Conservation (phyloP, 2,329 filamentous ascomycete species). For the Coniochaeta ligniaria region DNA sequence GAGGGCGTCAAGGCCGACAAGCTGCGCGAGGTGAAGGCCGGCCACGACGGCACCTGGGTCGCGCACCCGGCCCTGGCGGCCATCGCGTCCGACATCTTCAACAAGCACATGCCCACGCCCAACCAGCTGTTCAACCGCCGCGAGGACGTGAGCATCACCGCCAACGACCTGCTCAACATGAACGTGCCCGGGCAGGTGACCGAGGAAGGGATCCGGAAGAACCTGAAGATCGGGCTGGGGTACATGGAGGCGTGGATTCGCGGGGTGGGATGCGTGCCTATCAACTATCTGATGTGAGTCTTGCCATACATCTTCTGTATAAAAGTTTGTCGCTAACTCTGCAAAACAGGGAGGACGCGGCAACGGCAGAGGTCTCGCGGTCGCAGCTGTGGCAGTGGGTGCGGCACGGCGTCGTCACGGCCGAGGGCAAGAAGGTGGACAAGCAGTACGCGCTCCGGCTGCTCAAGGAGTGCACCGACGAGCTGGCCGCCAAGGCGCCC, state of each 20-base stretch:
- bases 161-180: constrained; percentile 94
- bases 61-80: constrained; percentile 86
- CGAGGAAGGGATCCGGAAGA: constrained; percentile 93
- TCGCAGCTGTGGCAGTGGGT: constrained; percentile 97
- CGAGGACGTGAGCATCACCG: constrained; percentile 79
- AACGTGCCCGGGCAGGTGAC: constrained; percentile 90
- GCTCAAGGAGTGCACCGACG: constrained; percentile 76
- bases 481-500: constrained; percentile 64
- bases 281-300: constrained; percentile 84
- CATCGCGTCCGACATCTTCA: constrained; percentile 90
- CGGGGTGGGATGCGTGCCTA: constrained; percentile 90
- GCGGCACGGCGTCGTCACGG: constrained; percentile 63
- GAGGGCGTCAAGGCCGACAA: constrained; percentile 89
- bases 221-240: constrained; percentile 89
- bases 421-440: constrained; percentile 86
- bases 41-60: constrained; percentile 96
- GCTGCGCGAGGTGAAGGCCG: constrained; percentile 88
- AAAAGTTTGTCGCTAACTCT: not conserved
- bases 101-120: constrained; percentile 96
- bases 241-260: constrained; percentile 99
- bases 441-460: constrained; percentile 85
- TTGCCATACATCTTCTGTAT: not conserved
- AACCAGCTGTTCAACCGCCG: constrained; percentile 91
- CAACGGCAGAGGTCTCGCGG: constrained; percentile 91
- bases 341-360: constrained; percentile 69